Evolutionary conservation across 2,329 filamentous ascomycete genomes (phyloP).

Genomic region (Curvularia sp.): DNA sequence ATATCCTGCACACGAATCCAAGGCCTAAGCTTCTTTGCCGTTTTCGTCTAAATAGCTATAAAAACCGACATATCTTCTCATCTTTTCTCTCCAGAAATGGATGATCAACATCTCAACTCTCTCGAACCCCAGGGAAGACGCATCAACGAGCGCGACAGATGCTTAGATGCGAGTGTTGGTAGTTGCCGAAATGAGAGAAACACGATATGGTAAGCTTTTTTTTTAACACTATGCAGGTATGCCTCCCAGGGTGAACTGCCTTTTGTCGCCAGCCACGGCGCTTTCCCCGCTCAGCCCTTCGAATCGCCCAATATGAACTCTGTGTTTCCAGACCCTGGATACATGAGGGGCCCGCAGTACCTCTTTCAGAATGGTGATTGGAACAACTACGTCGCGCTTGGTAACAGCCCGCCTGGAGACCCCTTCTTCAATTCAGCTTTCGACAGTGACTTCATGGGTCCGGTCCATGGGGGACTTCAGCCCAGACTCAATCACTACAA

Average conservation of each 20-base stretch:
- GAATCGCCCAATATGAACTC: not conserved
- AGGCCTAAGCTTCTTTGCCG: not conserved
- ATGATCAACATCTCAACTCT: not conserved
- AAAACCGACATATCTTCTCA: not conserved
- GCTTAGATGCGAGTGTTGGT: not conserved
- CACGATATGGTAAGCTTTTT: slow-evolving; percentile 10
- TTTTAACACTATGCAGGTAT: slow-evolving; percentile 19
- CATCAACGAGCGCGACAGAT: not conserved
- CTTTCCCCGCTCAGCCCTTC: not conserved
- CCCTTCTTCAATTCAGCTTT: not conserved
- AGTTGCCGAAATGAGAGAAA: not conserved
- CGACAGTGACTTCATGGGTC: too few species aligned
- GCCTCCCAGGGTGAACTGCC: too few species aligned
- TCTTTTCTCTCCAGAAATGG: not conserved
- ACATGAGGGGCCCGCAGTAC: not conserved
- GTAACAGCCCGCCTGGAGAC: too few species aligned
- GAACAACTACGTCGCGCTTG: too few species aligned
- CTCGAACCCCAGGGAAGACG: not conserved
- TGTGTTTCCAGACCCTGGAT: not conserved
- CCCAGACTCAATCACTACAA: not conserved
- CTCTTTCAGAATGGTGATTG: not conserved
- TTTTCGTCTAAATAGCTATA: not conserved
- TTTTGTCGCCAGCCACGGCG: too few species aligned
- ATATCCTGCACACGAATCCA: not conserved
- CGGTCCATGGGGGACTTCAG: not conserved